A percentile compares a stretch with the other conserved stretches of the same genome.
Evolutionary conservation across 129 eudicot genomes (phyloP).

Genomic region (Flaveria brownii): DNA sequence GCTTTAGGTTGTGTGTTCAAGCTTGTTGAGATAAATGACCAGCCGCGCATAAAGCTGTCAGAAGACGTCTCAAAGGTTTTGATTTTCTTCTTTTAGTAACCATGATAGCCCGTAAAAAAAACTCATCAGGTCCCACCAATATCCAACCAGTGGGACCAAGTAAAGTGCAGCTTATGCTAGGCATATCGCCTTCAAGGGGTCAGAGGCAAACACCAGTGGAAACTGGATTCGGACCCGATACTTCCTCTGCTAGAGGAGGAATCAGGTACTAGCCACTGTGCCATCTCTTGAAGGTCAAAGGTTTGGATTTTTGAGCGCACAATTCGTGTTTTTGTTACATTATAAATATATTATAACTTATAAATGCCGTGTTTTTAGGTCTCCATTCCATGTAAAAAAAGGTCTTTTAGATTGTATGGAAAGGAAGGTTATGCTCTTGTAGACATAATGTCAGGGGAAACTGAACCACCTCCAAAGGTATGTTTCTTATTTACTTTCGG

Average conservation of each 20-base stretch:
- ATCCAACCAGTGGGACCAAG: not conserved
- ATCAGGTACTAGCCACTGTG: not conserved
- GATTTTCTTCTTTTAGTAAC: not conserved
- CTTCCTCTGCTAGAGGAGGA: not conserved
- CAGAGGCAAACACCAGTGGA: not conserved
- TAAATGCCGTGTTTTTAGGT: slow-evolving; percentile 53
- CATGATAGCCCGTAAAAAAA: not conserved
- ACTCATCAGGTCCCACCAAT: not conserved
- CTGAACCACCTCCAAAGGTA: slow-evolving; percentile 96
- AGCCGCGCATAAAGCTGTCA: slow-evolving; percentile 95
- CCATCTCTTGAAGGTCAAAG: not conserved
- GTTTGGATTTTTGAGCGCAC: not conserved
- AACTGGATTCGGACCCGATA: not conserved
- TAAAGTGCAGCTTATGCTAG: not conserved
- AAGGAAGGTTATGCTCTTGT: slow-evolving; percentile 96
- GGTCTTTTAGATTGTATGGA: slow-evolving; percentile 87
- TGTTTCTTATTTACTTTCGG: slow-evolving; percentile 3
- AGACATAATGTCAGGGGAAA: slow-evolving; percentile 93
- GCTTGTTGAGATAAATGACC: slow-evolving; percentile 93
- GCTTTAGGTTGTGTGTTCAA: slow-evolving; percentile 97
- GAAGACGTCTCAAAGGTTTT: slow-evolving; percentile 97
- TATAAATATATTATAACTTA: not conserved
- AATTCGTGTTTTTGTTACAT: not conserved
- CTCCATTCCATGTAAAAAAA: slow-evolving; percentile 95
- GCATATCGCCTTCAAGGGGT: not conserved